phyloP scores from a whole-genome alignment of 257 asterid species.

The Rehmannia glutinosa region DNA sequence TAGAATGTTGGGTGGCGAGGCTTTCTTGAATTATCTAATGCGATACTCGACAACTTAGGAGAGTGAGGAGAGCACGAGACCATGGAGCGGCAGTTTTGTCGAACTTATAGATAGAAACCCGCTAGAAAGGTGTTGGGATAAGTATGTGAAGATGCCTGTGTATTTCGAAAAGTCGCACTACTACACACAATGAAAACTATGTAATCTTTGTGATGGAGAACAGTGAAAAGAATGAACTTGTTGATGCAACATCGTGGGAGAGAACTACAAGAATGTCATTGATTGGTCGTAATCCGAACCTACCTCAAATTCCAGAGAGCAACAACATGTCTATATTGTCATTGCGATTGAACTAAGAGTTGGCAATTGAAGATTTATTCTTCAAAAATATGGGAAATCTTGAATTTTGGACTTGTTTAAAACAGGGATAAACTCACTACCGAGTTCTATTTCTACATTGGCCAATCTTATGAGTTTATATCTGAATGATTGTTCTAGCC shows the following conservation, averaged over 20 bases:
- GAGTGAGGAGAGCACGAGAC: constrained; percentile 1
- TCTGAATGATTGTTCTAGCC: background rate
- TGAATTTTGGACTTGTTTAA: background rate
- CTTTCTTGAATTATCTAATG: too few relatives aligned
- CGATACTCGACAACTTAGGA: too few relatives aligned
- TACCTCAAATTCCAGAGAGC: background rate
- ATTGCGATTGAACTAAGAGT: background rate
- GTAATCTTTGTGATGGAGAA: background rate
- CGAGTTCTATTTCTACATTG: background rate
- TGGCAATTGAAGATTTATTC: background rate
- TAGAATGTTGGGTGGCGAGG: constrained; percentile 16
- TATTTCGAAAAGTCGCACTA: background rate
- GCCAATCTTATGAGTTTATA: background rate
- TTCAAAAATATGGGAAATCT: background rate
- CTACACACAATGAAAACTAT: background rate
- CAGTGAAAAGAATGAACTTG: background rate
- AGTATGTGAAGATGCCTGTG: background rate
- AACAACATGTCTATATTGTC: background rate
- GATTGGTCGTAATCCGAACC: background rate
- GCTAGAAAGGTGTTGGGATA: background rate
- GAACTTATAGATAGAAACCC: constrained; percentile 3
- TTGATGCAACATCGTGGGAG: background rate
- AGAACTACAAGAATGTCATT: constrained; percentile 1
- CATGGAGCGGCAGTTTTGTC: constrained; percentile 3
- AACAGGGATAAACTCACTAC: background rate